Percentiles rank a stretch among this genome's conserved stretches.
Conservation (phyloP, 1,139 yeast species). For the Scheffersomyces segobiensis region DNA sequence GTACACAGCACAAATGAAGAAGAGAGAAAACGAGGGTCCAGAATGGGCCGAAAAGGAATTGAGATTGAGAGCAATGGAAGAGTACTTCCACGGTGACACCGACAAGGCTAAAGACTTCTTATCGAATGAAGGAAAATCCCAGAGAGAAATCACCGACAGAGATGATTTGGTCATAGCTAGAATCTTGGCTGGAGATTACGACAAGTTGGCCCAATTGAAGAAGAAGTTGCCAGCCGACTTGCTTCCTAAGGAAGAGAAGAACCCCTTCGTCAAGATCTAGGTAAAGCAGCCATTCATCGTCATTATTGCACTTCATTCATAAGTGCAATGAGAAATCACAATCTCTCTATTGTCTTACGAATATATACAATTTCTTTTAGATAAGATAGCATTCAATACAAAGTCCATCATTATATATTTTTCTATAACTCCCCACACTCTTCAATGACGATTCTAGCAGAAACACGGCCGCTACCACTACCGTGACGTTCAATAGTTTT, state of each 20-base stretch:
- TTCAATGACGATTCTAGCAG: constrained; percentile 35
- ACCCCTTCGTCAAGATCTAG: constrained; percentile 37
- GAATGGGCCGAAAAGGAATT: constrained; percentile 88
- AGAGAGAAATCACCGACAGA: constrained; percentile 63
- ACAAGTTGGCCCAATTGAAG: constrained; percentile 71
- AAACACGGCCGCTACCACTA: constrained; percentile 28
- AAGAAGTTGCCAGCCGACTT: constrained; percentile 48
- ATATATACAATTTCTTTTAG: neutral
- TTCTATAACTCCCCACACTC: constrained; percentile 34
- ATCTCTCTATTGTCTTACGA: neutral
- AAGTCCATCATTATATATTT: neutral
- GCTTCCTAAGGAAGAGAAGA: constrained; percentile 36
- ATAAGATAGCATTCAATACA: neutral
- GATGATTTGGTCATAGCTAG: constrained; percentile 82
- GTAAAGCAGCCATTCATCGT: neutral
- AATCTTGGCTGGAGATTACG: constrained; percentile 83
- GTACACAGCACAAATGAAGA: constrained; percentile 46
- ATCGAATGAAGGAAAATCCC: constrained; percentile 56
- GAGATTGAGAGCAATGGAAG: constrained; percentile 75
- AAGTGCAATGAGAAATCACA: neutral
- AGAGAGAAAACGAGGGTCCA: constrained; percentile 47
- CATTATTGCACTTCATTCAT: neutral
- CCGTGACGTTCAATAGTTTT: constrained; percentile 39
- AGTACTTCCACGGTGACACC: constrained; percentile 59
- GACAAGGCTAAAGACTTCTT: constrained; percentile 59